Conservation (phyloP, 177 flowering plant genomes). For the Tripterygium wilfordii region DNA sequence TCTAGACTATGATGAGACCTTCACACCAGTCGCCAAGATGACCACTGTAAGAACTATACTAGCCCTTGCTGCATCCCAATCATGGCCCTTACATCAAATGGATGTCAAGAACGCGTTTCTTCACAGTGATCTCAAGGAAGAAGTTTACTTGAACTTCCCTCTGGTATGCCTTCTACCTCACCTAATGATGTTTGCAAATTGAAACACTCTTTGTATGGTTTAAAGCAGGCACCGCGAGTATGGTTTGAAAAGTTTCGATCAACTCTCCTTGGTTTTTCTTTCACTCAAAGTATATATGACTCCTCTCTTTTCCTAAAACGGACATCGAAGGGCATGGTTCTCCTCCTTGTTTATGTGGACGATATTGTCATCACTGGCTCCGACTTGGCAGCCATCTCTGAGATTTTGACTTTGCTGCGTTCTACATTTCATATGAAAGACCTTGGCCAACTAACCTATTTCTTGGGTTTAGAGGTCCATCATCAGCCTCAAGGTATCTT, state of each 20-base stretch:
- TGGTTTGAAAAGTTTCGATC: slow-evolving; percentile 5
- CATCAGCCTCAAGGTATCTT: too few relatives aligned
- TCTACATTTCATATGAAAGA: slow-evolving; percentile 10
- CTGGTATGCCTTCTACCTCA: background rate
- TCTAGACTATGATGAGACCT: slow-evolving; percentile 7
- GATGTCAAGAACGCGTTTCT: too few relatives aligned
- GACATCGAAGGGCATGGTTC: background rate
- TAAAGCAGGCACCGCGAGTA: too few relatives aligned
- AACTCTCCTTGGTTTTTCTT: background rate
- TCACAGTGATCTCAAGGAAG: too few relatives aligned
- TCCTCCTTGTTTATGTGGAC: slow-evolving; percentile 11
- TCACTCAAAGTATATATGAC: background rate
- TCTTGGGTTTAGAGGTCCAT: too few relatives aligned
- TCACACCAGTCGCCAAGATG: background rate
- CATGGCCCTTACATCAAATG: background rate
- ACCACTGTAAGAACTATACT: background rate
- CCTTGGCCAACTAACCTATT: too few relatives aligned
- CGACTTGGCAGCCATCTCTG: background rate
- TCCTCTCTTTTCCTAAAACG: background rate
- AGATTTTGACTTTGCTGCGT: background rate
- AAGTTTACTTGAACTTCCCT: slow-evolving; percentile 7
- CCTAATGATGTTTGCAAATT: slow-evolving; percentile 3
- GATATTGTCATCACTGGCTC: slow-evolving; percentile 5
- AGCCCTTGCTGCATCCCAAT: background rate
- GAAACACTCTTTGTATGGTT: slow-evolving; percentile 9